Percentiles rank a stretch among this genome's conserved stretches.
Evolutionary conservation across 805 yeast genomes (phyloP).

Genomic region (Teunomyces kruisii): DNA sequence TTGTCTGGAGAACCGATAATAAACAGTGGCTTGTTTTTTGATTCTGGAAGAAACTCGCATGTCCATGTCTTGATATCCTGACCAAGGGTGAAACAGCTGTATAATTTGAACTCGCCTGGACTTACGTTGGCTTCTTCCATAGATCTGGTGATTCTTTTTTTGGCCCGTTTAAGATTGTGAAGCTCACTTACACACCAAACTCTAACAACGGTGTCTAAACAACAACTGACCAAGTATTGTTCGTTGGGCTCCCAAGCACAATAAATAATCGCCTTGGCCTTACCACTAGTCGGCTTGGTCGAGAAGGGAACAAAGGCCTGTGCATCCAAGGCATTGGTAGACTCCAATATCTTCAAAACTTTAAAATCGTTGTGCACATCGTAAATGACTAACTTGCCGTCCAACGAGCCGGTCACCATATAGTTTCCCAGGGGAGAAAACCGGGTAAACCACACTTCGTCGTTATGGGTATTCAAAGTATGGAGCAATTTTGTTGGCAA

Average conservation of each 20-base stretch:
- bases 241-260: constrained; percentile 79
- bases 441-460: constrained; percentile 82
- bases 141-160: constrained; percentile 26
- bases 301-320: constrained; percentile 26
- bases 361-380: constrained; percentile 50
- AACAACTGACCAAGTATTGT: constrained; percentile 62
- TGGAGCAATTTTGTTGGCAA: constrained; percentile 52
- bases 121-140: constrained; percentile 16
- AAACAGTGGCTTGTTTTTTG: constrained; percentile 47
- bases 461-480: constrained; percentile 49
- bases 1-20: constrained; percentile 79
- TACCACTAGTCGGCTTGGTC: constrained; percentile 24
- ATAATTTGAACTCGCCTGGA: constrained; percentile 17
- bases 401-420: constrained; percentile 77
- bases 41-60: constrained; percentile 68
- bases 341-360: constrained; percentile 28
- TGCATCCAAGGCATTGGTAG: constrained; percentile 23
- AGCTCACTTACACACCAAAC: constrained; percentile 61
- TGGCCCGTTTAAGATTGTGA: constrained; percentile 12
- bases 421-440: constrained; percentile 77
- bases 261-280: constrained; percentile 55
- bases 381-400: constrained; percentile 62
- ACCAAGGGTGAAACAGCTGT: constrained; percentile 40
- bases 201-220: constrained; percentile 67
- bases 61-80: constrained; percentile 41